A percentile compares a stretch with the other conserved stretches of the same genome.
These are phyloP conservation scores for Didymella lethalis DNA, from an alignment of 2,329 filamentous ascomycete genomes.

Conservation along the genomic window DNA sequence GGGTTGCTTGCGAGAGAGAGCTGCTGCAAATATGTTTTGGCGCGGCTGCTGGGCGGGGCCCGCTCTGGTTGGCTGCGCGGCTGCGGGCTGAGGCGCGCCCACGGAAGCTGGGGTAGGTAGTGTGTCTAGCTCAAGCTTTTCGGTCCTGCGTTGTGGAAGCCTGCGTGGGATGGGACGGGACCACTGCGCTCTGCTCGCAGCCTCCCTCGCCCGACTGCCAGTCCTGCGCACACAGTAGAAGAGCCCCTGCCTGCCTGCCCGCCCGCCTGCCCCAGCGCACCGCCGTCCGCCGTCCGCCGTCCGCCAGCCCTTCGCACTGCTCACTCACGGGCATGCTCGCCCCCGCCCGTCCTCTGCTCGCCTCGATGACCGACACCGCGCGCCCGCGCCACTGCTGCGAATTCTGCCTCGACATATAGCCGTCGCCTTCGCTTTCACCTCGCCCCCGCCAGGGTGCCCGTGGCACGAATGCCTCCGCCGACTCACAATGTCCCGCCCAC, in stretches of 20 bases:
- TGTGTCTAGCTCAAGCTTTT: neutral
- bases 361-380: constrained; percentile 16
- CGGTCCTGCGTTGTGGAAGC: neutral
- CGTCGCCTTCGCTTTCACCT: neutral
- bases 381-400: constrained; percentile 27
- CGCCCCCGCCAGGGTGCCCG: constrained; percentile 17
- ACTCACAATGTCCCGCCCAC: constrained; percentile 47
- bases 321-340: constrained; percentile 6
- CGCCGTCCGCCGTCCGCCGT: neutral
- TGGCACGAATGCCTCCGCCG: constrained; percentile 50
- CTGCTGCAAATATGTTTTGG: constrained; percentile 21
- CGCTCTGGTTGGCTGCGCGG: constrained; percentile 5
- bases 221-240: constrained; percentile 1
- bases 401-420: constrained; percentile 3
- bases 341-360: constrained; percentile 8
- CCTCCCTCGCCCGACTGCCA: neutral
- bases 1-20: neutral
- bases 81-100: constrained; percentile 4
- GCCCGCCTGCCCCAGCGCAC: neutral
- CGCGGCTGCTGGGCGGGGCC: constrained; percentile 28
- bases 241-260: neutral
- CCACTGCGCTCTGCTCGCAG: neutral
- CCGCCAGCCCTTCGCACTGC: neutral
- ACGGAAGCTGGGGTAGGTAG: neutral
- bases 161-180: neutral